Evolutionary conservation across 352 stramenopile species (phyloP).

Genomic region (Globisporangium nodosum): DNA sequence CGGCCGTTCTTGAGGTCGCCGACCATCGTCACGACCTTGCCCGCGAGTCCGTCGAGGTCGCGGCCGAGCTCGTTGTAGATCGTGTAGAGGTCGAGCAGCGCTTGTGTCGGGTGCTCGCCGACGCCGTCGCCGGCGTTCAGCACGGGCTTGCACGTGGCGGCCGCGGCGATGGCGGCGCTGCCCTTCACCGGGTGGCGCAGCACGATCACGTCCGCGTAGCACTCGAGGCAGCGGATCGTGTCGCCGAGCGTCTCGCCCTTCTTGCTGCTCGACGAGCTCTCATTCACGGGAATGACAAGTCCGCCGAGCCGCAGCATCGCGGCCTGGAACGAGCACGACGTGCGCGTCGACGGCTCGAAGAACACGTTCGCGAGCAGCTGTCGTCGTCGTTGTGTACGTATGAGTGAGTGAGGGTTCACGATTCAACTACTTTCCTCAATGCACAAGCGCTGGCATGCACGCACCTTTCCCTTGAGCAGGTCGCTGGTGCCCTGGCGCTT

Average conservation of each 20-base stretch:
- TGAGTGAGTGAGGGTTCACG: neutral
- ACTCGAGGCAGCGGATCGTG: slow-evolving; percentile 95
- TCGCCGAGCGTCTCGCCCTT: slow-evolving; percentile 98
- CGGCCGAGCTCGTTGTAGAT: slow-evolving; percentile 89
- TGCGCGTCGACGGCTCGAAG: slow-evolving; percentile 98
- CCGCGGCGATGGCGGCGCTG: slow-evolving; percentile 69
- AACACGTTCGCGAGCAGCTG: slow-evolving; percentile 96
- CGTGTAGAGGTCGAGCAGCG: slow-evolving; percentile 98
- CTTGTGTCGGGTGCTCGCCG: slow-evolving; percentile 98
- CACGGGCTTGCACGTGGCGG: slow-evolving; percentile 86
- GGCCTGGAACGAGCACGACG: slow-evolving; percentile 96
- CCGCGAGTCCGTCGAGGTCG: slow-evolving; percentile 41
- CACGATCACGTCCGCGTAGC: slow-evolving; percentile 95
- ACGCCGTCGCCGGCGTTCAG: slow-evolving; percentile 95
- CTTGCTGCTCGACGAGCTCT: slow-evolving; percentile 92
- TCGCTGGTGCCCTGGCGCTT: slow-evolving; percentile 63
- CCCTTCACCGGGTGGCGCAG: slow-evolving; percentile 93
- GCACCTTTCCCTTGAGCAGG: slow-evolving; percentile 80
- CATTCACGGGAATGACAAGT: slow-evolving; percentile 92
- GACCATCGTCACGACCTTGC: slow-evolving; percentile 95
- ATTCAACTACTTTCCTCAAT: neutral
- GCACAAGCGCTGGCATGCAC: neutral
- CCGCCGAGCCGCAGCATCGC: slow-evolving; percentile 97
- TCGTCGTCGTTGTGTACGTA: neutral
- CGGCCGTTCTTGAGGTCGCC: slow-evolving; percentile 99